Base-by-base conservation (phyloP, 2,329 filamentous ascomycete species). In the Ophiocordyceps polyrhachis-furcata region DNA sequence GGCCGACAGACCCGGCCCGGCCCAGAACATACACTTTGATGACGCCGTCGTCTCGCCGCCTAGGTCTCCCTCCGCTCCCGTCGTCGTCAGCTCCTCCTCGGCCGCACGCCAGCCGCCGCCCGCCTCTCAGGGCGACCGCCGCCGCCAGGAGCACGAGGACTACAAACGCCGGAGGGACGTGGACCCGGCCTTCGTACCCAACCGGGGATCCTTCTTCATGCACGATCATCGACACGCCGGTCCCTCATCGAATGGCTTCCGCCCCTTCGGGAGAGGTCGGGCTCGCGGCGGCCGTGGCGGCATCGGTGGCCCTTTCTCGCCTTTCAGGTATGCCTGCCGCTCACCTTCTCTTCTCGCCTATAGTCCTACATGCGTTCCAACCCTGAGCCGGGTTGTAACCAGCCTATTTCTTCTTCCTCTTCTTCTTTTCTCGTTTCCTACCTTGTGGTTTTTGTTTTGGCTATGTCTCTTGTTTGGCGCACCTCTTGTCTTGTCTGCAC, bases 191-290 rank as follows among this genome's bases (percentile, higher is more conserved):
- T 94, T 94, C 63, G 89, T 95, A 45, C 89, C 91, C 45, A 95
- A 93, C 56, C 73, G 89, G 51, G 91, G 91, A 47, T 81, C 84
- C 49, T 96, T 96, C 69, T 96, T 95, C 67, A 87, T 96, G 76
- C 89, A 96, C 62, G 91, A 96, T 59, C 85, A 91, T 56, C 76
- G 86, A 49, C 80, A 85, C 53, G 76, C 82, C 46, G 81, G 81
- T n/a, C 74, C 80, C 41, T 76, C 79, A 51, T 74, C 79, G 44
- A 89, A 88, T 62, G 82, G 82, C 44, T 86, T 89, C 62, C 72
- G 83, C 46, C 75, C 79, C 13, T 82, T 80, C 59, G 74, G 74
- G 29, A 72, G 80, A 61, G 79, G 76, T 51, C 69, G 75, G 61
- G 84, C 77, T 43, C 65, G 74, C 55, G 71, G 73, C 47, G 67